Evolutionary conservation across 1,284 basidiomycete genomes (phyloP), one percentile per base, ranked within the genome.

Genomic region (Heterobasidion occidentale): DNA sequence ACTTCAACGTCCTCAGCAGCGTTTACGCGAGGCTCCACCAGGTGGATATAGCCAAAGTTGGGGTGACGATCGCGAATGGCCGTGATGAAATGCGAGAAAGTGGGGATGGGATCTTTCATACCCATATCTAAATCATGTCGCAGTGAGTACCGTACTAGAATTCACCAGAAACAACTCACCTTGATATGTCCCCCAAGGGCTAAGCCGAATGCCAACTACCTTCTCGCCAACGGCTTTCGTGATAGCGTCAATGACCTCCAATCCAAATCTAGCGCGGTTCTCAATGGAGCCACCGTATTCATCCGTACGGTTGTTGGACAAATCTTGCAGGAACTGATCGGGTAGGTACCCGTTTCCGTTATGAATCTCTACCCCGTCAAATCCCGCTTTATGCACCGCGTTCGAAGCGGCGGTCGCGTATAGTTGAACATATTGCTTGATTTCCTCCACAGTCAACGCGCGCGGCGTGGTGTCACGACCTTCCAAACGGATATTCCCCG

Each of bases 281-380:
- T 81, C 78, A 33, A 81, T 58, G 4, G 73, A 73, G 3, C 81
- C 83, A 8, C 83, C 83, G 65, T 82, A 87, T 44, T 73, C 68
- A 67, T 87, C 83, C 14, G 76, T 79, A 34, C 82, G 77, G 44
- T 75, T 71, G 70, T 84, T 84, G 47, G 71, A 62, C 9, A 65
- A 62, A 52, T 69, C 65, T 47, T 72, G 69, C 44, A 74, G 46
- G 63, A 75, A 77, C 59, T 74, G 69, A 62, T 71, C 70, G 51
- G 72, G 56, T 8, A 76, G 62, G 61, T 73, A 74, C 12, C 75
- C 74, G 54, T 74, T 71, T 9, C 71, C 71, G 49, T 61, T 62
- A 56, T 74, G 71, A 20, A 74, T 61, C 64, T 74, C 70, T 1
- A 54, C 53, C 1, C 53, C 53, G 9, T 54, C 53, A 27, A 54